Evolutionary conservation across 23 red algal species (phyloP), one percentile per base, ranked within the genome.

Genomic region (Cyanidiococcus yangmingshanensis): DNA sequence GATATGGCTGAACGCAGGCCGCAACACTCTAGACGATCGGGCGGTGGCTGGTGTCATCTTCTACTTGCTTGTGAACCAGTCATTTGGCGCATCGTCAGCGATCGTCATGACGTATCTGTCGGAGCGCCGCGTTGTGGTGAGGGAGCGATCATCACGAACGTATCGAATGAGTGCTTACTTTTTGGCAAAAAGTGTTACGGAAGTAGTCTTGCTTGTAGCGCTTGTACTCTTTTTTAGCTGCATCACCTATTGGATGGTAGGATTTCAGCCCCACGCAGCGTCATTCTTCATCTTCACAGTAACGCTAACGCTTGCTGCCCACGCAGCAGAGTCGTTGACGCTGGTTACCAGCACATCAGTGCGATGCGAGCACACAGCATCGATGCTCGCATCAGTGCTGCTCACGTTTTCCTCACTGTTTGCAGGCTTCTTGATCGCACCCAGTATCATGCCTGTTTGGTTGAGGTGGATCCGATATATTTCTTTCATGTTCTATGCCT

Each of bases 61-160:
- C 80, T 98, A 91, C 74, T 78, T 98, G 50, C 41, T 79, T 33
- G 91, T 98, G 74, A 98, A 98, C 40, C 94, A 98, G 80, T 38
- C 79, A 34, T 96, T 96, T 76, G 87, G 79, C 38, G 79, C 79
- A 36, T 83, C 82, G 16, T 98, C 91, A 67, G 33, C 79, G 17
- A 80, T 89, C n/a, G 79, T 91, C 40, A 88, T 98, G 68, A 76
- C 68, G 0, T 98, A 86, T 41, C 88, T 88, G 0, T 74, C 91
- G 30, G 94, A 98, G 58, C 77, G 94, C 38, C 84, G 86, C 25
- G 75, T 98, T 67, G 88, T 98, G 2, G 76, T 87, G 58, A 40
- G 88, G 0, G 94, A 98, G 80, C 84, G 94, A 12, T 88, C 88
- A 32, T 84, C 82, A 27, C 83, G 87, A 0, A 59, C 18, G 58